Evolutionary conservation across 192 early-diverging fungal species (phyloP), one percentile per base, ranked within the genome.

Genomic region (Chytriomyces confervae): DNA sequence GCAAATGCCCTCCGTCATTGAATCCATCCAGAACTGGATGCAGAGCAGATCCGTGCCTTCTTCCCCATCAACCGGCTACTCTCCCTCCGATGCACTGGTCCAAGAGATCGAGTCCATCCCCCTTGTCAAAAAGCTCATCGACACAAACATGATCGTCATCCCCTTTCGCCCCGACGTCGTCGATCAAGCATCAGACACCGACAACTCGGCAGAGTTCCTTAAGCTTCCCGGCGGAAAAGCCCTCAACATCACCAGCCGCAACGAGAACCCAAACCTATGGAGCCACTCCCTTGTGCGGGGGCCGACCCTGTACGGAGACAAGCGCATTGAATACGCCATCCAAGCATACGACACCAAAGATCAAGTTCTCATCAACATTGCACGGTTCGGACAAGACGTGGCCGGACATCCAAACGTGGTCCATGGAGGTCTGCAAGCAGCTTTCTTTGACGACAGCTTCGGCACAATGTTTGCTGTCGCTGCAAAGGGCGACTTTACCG

Each of bases 361-460:
- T 8, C 48, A 69, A 8, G 63, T 64, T 16, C 57, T 75, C 29
- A 46, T 79, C 72, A 79, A 45, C n/a, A n/a, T 75, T 20, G 65
- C 43, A 47, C 3, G 43, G 72, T 63, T 79, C n/a, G 78, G 78
- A 9, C 7, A 7, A 13, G 23, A 9, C 20, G 20, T 79, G 29
- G 66, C 48, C 24, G 78, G 78, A 10, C 77, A 79, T 50, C 47
- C 20, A 36, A 67, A 69, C 48, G 11, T 80, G 10, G 69, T 79
- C 5, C 77, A 79, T 36, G 77, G 77, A 8, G 53, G 79, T 7
- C 36, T 80, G 36, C 62, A 71, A 18, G 43, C 50, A 6, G 66
- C 79, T 3, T 45, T 76, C 29, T 80, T 80, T 70, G 69, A 70
- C 36, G 69, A 70, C 50, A 10, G 9, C 13, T 70, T 70, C 53